Evolutionary conservation across 208 protist species (phyloP), one percentile per base, ranked within the genome.

Genomic region (Leishmania gerbilli): DNA sequence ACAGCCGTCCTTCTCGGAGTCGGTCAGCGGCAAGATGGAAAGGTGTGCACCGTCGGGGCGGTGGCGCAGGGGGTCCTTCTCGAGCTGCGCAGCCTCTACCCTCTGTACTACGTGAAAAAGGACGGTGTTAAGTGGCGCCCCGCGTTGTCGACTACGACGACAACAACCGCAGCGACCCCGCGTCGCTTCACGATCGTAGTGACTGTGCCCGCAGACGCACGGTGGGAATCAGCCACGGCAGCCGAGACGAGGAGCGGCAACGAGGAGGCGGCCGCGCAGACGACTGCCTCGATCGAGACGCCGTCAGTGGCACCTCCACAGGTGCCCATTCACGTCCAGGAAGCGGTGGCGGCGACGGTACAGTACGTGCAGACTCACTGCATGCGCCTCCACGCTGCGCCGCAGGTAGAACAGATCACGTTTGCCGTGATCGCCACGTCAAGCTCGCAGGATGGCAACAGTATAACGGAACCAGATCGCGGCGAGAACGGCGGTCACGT

Each of bases 71-170:
- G 67, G 2, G 84, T 82, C 2, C 84, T 94, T 17, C 82, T 71
- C 8, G 65, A 67, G 17, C 60, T 91, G 58, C 87, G 86, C 47
- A 34, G 71, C 34, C 15, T 1, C 60, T 84, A 91, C 56, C 64
- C 84, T 1, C 60, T 96, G 31, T 91, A 88, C 71, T 96, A 89
- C 79, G 82, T 96, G 6, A 96, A 96, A 82, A 82, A 81, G n/a
- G 87, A 89, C 68, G 92, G 92, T 34, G 84, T 83, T 19, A 90
- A 88, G 60, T 77, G 90, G 75, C 83, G 92, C 2, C 69, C 76
- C 3, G 51, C 27, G 51, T 64, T 74, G 64, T 34, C 64, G 5
- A 69, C 24, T 0, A 24, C 62, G 3, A 17, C 77, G 19, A 60
- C 34, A 24, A 27, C 76, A 6, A 55, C 76, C 21, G 31, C 65